phyloP scores from a whole-genome alignment of 164 flowering plant species.

The Magnolia changhungtana region DNA sequence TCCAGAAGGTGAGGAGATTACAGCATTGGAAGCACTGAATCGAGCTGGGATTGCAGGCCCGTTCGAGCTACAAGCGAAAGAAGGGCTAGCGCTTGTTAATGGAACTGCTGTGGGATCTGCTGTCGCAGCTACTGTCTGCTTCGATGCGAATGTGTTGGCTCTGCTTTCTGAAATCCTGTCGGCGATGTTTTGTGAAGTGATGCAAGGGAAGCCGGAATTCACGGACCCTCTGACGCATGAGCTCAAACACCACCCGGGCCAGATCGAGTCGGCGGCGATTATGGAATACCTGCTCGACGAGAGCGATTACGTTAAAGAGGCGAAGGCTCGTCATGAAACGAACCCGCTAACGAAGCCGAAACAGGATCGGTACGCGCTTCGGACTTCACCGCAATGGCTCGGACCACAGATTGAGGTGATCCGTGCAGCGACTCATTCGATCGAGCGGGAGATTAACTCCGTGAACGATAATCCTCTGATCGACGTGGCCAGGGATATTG shows the following conservation, averaged over 20 bases:
- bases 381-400: conserved; percentile 30
- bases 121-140: conserved; percentile 29
- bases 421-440: conserved; percentile 33
- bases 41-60: conserved; percentile 28
- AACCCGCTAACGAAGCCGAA: conserved; percentile 42
- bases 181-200: conserved; percentile 23
- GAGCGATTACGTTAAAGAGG: conserved; percentile 31
- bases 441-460: conserved; percentile 35
- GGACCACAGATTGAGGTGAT: conserved; percentile 39
- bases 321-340: conserved; percentile 23
- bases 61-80: conserved; percentile 33
- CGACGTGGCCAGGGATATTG: conserved; percentile 21
- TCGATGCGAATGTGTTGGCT: conserved; percentile 25
- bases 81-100: conserved; percentile 27
- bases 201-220: conserved; percentile 25
- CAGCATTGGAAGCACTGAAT: conserved; percentile 28
- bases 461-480: conserved; percentile 27
- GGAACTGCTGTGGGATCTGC: conserved; percentile 32
- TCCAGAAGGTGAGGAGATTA: conserved; percentile 25
- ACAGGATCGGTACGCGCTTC: conserved; percentile 38
- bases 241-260: conserved; percentile 32
- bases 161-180: conserved; percentile 28
- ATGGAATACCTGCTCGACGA: conserved; percentile 34
- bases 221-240: conserved; percentile 24
- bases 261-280: conserved; percentile 27